Base-by-base conservation (phyloP, 31 red algal species). In the Endocladia muricata region DNA sequence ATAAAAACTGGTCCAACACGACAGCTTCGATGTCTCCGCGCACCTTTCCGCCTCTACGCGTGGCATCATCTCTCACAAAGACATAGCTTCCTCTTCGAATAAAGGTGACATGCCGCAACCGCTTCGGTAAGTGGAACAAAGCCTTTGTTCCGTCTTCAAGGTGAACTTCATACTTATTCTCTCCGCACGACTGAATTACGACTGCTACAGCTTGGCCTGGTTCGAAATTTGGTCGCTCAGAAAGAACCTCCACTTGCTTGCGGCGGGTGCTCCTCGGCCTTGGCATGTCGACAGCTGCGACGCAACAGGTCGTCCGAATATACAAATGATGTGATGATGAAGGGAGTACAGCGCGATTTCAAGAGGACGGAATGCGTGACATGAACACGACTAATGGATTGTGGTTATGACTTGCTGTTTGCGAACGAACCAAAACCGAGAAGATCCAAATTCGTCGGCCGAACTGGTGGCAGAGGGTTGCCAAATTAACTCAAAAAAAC, bases 21-120 rank as follows among this genome's bases (percentile, higher is more conserved):
- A 88, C 65, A 3, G 43, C 41, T 36, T 88, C 84, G 35, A 88
- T 88, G 13, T 88, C 84, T n/a, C 84, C 84, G 23, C 38, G 19
- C 39, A 88, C 55, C 47, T 64, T 58, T n/a, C 83, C 61, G 30
- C 26, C 3, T 31, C 67, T 21, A 15, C 61, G 41, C 6, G 40
- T 44, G 30, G 33, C 72, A 38, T 88, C 74, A 41, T 73, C 63
- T 28, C 70, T 72, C 28, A 88, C 84, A 66, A 88, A 79, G 5
- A 88, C 84, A 23, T 44, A 79, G 54, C 66, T 73, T 15, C 74
- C 84, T 11, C 74, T 54, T 47, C 75, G 63, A 54, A 88, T 88
- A 61, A 73, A 88, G 1, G 68, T 75, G 6, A 88, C 74, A 22
- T 88, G 74, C 17, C 84, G 84, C 43, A 88, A 39, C 3, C 84